These are phyloP conservation scores for Fusarium phyllophilum DNA, from an alignment of 2,329 filamentous ascomycete species.

Conservation along the genomic window DNA sequence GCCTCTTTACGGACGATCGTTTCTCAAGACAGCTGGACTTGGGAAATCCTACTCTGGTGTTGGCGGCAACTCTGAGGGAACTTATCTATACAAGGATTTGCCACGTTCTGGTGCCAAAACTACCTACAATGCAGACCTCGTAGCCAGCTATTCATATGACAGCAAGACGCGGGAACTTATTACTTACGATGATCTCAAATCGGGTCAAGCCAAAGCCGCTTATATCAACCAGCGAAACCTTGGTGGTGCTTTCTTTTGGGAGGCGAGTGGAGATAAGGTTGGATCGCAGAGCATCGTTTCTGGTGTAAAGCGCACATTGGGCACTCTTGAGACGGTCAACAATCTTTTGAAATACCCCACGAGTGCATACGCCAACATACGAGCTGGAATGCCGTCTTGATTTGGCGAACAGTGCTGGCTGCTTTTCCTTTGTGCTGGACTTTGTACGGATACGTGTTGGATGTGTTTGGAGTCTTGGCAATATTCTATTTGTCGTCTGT, in stretches of 20 bases:
- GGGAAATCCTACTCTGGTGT: constrained; percentile 72
- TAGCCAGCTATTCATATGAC: constrained; percentile 80
- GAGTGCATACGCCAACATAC: constrained; percentile 69
- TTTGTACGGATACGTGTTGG: constrained; percentile 4
- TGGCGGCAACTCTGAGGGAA: constrained; percentile 71
- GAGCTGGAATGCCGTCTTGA: constrained; percentile 48
- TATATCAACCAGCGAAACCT: constrained; percentile 71
- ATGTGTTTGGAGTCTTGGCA: neutral
- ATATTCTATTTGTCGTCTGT: constrained; percentile 1
- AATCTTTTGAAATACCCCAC: constrained; percentile 67
- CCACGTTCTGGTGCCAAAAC: constrained; percentile 69
- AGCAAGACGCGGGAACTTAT: constrained; percentile 68
- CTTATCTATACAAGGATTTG: constrained; percentile 79
- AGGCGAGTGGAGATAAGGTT: constrained; percentile 73
- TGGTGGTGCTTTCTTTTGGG: constrained; percentile 87
- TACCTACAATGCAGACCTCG: constrained; percentile 64
- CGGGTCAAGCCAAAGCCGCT: constrained; percentile 68
- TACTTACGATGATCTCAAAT: constrained; percentile 72
- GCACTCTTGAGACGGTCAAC: constrained; percentile 57
- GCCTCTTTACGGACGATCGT: constrained; percentile 83
- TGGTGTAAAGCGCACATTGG: constrained; percentile 59
- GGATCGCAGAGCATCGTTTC: constrained; percentile 67
- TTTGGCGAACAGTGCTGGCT: neutral
- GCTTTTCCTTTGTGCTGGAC: constrained; percentile 1
- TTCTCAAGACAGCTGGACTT: constrained; percentile 73